These are phyloP conservation scores for Podospora pseudocomata DNA, from an alignment of 495 filamentous ascomycete species.

Conservation along the genomic window DNA sequence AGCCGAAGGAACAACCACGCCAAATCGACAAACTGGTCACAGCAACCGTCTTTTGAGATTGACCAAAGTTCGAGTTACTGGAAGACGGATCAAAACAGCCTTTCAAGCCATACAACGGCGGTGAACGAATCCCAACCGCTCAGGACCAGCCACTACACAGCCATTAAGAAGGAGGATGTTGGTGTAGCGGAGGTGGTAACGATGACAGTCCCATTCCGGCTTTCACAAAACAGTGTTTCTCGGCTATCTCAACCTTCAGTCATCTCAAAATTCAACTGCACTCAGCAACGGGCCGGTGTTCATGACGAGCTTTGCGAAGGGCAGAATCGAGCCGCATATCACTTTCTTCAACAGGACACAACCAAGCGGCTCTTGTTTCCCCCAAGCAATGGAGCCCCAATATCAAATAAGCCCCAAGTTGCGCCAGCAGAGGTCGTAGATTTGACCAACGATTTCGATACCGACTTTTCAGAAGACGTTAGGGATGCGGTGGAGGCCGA, in stretches of 20 bases:
- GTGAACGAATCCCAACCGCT: neutral
- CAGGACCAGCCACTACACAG: neutral
- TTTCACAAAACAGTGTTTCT: neutral
- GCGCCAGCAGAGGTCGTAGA: neutral
- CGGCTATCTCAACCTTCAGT: neutral
- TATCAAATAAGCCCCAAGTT: neutral
- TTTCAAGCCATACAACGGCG: neutral
- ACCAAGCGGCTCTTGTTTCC: neutral
- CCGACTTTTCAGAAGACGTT: neutral
- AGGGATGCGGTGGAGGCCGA: neutral
- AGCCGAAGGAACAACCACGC: neutral
- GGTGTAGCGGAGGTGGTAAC: neutral
- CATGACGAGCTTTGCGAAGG: neutral
- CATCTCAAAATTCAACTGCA: neutral
- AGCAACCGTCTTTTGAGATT: neutral
- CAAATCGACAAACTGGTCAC: neutral
- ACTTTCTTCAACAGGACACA: too few relatives aligned
- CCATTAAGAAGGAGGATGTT: neutral
- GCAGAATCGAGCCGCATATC: too few relatives aligned
- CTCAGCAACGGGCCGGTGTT: neutral
- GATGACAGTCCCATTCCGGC: neutral
- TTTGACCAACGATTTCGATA: neutral
- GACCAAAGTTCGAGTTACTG: neutral
- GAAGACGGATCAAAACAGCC: neutral
- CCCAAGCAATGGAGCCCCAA: neutral